A percentile compares a stretch with the other conserved stretches of the same genome.
These are phyloP conservation scores for Geotrichum fermentans DNA, from an alignment of 1,139 yeast species.

Conservation along the genomic window DNA sequence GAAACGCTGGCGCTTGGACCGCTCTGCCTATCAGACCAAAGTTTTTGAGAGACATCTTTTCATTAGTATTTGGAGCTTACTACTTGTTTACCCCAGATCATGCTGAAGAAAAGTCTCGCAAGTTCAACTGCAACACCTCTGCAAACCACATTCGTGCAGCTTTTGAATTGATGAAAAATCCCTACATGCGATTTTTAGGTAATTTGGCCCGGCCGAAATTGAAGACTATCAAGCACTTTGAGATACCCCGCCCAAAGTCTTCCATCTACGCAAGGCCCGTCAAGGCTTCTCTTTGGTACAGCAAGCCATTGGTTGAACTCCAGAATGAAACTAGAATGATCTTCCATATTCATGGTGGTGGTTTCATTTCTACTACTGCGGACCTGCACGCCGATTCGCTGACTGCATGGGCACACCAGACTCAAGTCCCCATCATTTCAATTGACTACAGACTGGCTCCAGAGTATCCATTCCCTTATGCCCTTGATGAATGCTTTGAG, in stretches of 20 bases:
- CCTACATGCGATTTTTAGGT: slow-evolving; percentile 18
- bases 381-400: slow-evolving; percentile 22
- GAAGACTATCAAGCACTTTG: slow-evolving; percentile 11
- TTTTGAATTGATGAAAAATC: slow-evolving; percentile 23
- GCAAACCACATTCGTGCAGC: slow-evolving; percentile 22
- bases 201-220: slow-evolving; percentile 16
- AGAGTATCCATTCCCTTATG: slow-evolving; percentile 49
- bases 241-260: slow-evolving; percentile 21
- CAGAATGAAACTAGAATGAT: slow-evolving; percentile 21
- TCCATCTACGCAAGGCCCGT: slow-evolving; percentile 22
- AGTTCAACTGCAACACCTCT: slow-evolving; percentile 21
- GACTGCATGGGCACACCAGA: slow-evolving; percentile 24
- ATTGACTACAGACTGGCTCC: slow-evolving; percentile 46
- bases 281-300: slow-evolving; percentile 22
- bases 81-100: slow-evolving; percentile 23
- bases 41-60: slow-evolving; percentile 18
- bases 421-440: slow-evolving; percentile 30
- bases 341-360: slow-evolving; percentile 25
- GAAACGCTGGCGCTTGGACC: slow-evolving; percentile 25
- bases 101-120: slow-evolving; percentile 25
- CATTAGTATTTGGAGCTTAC: slow-evolving; percentile 21
- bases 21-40: slow-evolving; percentile 23
- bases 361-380: slow-evolving; percentile 22
- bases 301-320: slow-evolving; percentile 21
- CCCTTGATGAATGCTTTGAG: slow-evolving; percentile 47